Conservation (phyloP, 2,329 filamentous ascomycete species). For the Claviceps spartinae region DNA sequence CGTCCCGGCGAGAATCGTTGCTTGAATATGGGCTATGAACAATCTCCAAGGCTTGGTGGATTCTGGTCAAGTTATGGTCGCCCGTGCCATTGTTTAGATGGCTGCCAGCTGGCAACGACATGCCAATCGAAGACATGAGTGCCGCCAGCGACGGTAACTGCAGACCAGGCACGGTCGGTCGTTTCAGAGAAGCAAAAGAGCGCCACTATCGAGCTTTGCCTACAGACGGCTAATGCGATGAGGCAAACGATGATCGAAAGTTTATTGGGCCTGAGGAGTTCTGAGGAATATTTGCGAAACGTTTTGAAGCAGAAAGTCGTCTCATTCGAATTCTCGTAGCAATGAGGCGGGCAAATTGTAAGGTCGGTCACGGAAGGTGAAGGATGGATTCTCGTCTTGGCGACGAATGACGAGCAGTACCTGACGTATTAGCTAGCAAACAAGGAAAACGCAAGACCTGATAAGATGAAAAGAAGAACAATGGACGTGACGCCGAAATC, state of each 20-base stretch:
- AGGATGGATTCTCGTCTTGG: neutral
- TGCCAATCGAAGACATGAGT: slow-evolving; percentile 26
- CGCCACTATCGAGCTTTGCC: neutral
- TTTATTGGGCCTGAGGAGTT: neutral
- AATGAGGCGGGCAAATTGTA: neutral
- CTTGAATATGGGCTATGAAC: slow-evolving; percentile 72
- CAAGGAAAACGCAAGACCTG: neutral
- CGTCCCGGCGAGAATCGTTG: slow-evolving; percentile 70
- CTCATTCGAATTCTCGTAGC: neutral
- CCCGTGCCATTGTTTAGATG: slow-evolving; percentile 24
- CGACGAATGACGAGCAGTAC: neutral
- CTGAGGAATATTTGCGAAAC: neutral
- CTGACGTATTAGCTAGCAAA: neutral
- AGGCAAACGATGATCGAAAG: neutral
- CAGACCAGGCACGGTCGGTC: neutral
- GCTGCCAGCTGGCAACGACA: slow-evolving; percentile 16
- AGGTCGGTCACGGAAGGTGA: neutral
- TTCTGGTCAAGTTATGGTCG: slow-evolving; percentile 44
- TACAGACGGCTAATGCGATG: neutral
- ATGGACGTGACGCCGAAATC: neutral
- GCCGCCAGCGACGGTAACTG: neutral
- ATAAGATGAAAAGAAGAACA: neutral
- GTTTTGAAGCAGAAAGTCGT: neutral
- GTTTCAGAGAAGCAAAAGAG: neutral
- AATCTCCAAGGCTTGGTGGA: slow-evolving; percentile 73